Base-by-base conservation (phyloP, 331 rosid genomes). In the Rosa hybrid region DNA sequence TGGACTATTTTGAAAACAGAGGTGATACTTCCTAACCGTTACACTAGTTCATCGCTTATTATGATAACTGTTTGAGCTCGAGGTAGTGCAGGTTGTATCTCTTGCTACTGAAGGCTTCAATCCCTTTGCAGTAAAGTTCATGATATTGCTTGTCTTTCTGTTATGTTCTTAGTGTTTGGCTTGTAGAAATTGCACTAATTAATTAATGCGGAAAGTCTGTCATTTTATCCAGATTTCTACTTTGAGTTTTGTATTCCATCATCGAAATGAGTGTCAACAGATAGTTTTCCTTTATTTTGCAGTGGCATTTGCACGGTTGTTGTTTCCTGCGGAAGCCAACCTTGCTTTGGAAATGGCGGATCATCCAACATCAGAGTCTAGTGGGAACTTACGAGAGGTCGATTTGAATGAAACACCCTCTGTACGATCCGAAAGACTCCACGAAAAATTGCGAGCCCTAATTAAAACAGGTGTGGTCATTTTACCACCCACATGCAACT, bases 321-420 rank as follows among this genome's bases (percentile, higher is more conserved):
- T 96, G 49, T 96, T 85, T 80, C 99, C 99, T n/a, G 87, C 89
- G 14, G 98, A 93, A 86, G 97, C 99, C 44, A 90, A 82, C 90
- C 80, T 93, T 18, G 99, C 98, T 44, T 86, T 87, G 80, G 92
- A 86, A 74, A 86, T 83, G 83, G 98, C 99, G 2, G 91, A 88
- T 82, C 85, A 86, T 79, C 84, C 88, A 12, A 81, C 90, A 30
- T 64, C 81, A 2, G 86, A 34, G 16, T 87, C 96, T 53, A 86
- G 77, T 80, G 98, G 90, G 1, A 88, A 84, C 72, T 81, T 85
- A 49, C 83, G 87, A 74, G 91, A 89, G 83, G 96, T 93, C 62
- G 93, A 91, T 78, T 83, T 89, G 77, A 91, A 91, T 74, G 98
- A 93, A 86, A 88, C 91, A 45, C 94, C 92, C 18, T 67, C 86